These are phyloP conservation scores for Rubroboletus pulcherrimus DNA, from an alignment of 768 basidiomycete species.

Conservation along the genomic window DNA sequence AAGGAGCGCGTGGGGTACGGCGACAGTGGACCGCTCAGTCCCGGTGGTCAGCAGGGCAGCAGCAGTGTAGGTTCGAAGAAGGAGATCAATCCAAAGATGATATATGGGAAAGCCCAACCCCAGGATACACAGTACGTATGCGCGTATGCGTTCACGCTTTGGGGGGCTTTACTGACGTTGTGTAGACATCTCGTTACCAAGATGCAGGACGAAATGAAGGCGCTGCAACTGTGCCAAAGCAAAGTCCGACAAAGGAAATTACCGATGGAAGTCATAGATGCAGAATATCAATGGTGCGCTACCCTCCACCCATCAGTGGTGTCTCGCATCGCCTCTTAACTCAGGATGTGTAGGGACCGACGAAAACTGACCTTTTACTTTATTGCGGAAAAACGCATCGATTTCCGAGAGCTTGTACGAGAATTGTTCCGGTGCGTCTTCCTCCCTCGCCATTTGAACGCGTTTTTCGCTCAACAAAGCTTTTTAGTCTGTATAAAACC, in stretches of 20 bases:
- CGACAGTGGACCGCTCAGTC: constrained; percentile 45
- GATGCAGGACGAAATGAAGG: constrained; percentile 87
- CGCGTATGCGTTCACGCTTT: not conserved
- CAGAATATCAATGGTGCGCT: constrained; percentile 94
- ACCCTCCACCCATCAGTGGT: not conserved
- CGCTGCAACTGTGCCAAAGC: constrained; percentile 83
- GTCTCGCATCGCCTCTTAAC: not conserved
- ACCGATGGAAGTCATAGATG: constrained; percentile 98
- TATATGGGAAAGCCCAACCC: constrained; percentile 80
- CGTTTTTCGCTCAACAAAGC: not conserved
- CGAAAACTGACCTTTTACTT: constrained; percentile 99
- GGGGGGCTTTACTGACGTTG: constrained; percentile 3
- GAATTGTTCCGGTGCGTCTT: constrained; percentile 76
- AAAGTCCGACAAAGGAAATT: constrained; percentile 93
- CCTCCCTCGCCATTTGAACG: not conserved
- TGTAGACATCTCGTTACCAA: constrained; percentile 73
- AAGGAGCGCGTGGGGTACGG: constrained; percentile 49
- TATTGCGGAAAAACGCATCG: constrained; percentile 90
- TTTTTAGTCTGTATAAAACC: constrained; percentile 81
- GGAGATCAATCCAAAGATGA: constrained; percentile 96
- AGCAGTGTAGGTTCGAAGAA: constrained; percentile 53
- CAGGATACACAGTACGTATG: constrained; percentile 73
- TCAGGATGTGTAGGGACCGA: constrained; percentile 66
- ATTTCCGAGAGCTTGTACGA: constrained; percentile 93
- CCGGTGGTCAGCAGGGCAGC: constrained; percentile 39